A percentile compares a stretch with the other conserved stretches of the same genome.
phyloP scores from a whole-genome alignment of 805 yeast species.

The Lipomyces starkeyi region DNA sequence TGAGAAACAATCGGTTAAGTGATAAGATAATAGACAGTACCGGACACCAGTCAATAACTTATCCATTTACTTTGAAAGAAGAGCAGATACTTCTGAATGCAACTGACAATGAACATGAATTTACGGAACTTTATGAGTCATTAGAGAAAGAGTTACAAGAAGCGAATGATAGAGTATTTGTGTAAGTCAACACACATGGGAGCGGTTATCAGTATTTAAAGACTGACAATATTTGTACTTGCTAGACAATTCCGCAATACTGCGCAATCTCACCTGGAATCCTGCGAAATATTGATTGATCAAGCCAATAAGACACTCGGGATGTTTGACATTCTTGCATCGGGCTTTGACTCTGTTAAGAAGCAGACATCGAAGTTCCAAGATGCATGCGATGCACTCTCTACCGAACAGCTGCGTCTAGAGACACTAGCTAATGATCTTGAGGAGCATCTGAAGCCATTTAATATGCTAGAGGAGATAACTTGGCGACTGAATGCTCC shows the following conservation, averaged over 20 bases:
- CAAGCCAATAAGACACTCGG: conserved; percentile 56
- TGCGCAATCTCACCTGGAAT: conserved; percentile 25
- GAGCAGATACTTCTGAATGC: conserved; percentile 7
- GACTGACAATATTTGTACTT: conserved; percentile 1
- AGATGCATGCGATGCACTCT: conserved; percentile 57
- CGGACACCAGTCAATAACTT: background rate
- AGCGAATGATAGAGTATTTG: conserved; percentile 19
- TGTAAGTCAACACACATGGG: conserved; percentile 8
- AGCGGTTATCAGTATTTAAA: background rate
- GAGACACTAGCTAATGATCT: conserved; percentile 54
- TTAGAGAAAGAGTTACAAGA: conserved; percentile 29
- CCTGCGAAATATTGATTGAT: conserved; percentile 49
- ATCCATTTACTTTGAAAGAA: conserved; percentile 31
- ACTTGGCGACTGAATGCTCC: conserved; percentile 72
- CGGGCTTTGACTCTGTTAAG: conserved; percentile 63
- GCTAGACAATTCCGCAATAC: conserved; percentile 24
- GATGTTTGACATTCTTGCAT: conserved; percentile 56
- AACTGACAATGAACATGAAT: conserved; percentile 17
- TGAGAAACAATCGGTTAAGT: conserved; percentile 2
- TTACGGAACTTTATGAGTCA: conserved; percentile 25
- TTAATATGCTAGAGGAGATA: conserved; percentile 73
- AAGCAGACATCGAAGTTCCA: conserved; percentile 70
- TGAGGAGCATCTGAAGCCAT: conserved; percentile 58
- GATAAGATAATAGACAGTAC: background rate
- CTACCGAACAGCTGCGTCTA: conserved; percentile 55